Evolutionary conservation across 2,329 filamentous ascomycete species (phyloP), one percentile per base, ranked within the genome.

Genomic region (Xylariaceae sp.): DNA sequence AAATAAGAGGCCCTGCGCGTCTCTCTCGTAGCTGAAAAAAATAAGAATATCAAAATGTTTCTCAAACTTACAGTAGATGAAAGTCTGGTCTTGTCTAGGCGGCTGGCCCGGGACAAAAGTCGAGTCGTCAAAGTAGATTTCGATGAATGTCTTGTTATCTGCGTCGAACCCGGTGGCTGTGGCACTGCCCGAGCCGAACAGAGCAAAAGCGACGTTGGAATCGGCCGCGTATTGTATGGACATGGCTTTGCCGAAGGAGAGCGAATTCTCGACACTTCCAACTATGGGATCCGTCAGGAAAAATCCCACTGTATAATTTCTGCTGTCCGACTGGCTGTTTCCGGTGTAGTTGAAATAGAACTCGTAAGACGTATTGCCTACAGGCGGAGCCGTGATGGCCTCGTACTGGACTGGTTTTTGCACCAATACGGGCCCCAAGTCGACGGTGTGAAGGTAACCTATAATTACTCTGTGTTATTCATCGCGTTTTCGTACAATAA

Each of bases 331-430:
- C 16, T 48, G 21, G 23, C 29, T 44, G 29, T 6, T 14, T 2
- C 45, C 53, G 14, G 53, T 56, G 24, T 56, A 56, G 17, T 50
- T 56, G 17, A 56, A 56, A 37, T 45, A 56, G 39, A 56, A 56
- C 31, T 50, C 14, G 19, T 50, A 56, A 1, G 53, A 29, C 24
- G 12, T 12, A 24, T 50, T 50, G 53, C 53, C 53, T 24, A 3
- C 33, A 7, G 46, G 45, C 17, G 45, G 53, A 33, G 53, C 21
- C 14, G 39, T 39, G 12, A 50, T 44, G 1, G 53, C 16, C 46
- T 56, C 53, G 5, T 56, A 50, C 19, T 50, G 45, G 7, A 56
- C 11, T 11, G 45, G 45, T 37, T 36, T 37, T 21, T 44, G 23
- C 2, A 33, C 14, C 1, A 49, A 11, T 1, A 45, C 19, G 2